A percentile compares a stretch with the other conserved stretches of the same genome.
Conservation (phyloP, 2,329 filamentous ascomycete species). For the Diaporthe sp. region DNA sequence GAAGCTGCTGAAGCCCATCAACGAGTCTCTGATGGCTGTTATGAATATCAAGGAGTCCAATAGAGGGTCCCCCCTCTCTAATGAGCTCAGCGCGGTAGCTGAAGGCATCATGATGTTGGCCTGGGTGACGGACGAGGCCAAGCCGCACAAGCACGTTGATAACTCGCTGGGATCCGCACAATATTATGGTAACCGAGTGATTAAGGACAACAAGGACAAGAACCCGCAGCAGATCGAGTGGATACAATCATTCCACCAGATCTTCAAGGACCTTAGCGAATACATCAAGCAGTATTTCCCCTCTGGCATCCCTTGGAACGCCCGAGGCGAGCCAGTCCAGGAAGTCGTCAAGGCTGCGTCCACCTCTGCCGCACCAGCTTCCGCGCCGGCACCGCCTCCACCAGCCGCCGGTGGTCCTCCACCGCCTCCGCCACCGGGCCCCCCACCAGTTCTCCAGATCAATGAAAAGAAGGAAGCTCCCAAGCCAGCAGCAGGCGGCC, state of each 20-base stretch:
- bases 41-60: conserved; percentile 87
- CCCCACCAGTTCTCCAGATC: conserved; percentile 75
- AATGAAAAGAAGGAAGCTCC: conserved; percentile 62
- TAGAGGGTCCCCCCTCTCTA: conserved; percentile 80
- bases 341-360: conserved; percentile 71
- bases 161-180: conserved; percentile 88
- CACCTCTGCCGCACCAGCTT: conserved; percentile 68
- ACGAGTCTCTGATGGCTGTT: conserved; percentile 84
- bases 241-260: conserved; percentile 91
- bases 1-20: conserved; percentile 88
- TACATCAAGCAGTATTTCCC: conserved; percentile 89
- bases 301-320: conserved; percentile 89
- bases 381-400: conserved; percentile 66
- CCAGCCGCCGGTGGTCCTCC: conserved; percentile 57
- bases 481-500: conserved; percentile 67
- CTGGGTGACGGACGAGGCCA: conserved; percentile 89
- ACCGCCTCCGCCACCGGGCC: conserved; percentile 79
- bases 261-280: conserved; percentile 86
- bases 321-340: conserved; percentile 78
- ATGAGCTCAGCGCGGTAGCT: conserved; percentile 87
- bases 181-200: conserved; percentile 94
- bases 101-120: conserved; percentile 91
- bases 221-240: conserved; percentile 87
- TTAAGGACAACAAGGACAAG: conserved; percentile 89
- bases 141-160: conserved; percentile 87